These are phyloP conservation scores for Ophiostoma quercus DNA, from an alignment of 2,329 filamentous ascomycete genomes.

Conservation along the genomic window DNA sequence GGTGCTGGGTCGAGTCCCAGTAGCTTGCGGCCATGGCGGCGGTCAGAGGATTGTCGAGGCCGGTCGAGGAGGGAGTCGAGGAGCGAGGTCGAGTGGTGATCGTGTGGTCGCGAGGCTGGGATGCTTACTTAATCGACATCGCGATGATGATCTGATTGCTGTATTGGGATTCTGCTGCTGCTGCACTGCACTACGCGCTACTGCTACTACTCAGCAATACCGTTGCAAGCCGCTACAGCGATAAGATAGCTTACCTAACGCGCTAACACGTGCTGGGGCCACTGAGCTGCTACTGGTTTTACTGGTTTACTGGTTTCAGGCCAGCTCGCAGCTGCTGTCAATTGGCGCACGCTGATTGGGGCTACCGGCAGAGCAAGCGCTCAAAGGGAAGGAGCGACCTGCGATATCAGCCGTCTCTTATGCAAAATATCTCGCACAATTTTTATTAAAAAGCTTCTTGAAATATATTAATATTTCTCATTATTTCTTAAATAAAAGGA, in stretches of 20 bases:
- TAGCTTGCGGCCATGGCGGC: slow-evolving; percentile 81
- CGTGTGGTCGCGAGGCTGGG: slow-evolving; percentile 7
- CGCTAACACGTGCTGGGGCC: slow-evolving; percentile 19
- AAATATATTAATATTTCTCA: too few species aligned
- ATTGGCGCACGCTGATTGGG: slow-evolving; percentile 22
- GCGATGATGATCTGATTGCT: background rate
- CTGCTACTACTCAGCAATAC: background rate
- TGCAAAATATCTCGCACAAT: too few species aligned
- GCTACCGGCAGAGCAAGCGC: background rate
- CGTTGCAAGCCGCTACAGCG: background rate
- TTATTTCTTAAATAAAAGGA: too few species aligned
- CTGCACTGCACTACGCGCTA: too few species aligned
- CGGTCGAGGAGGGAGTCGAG: slow-evolving; percentile 3
- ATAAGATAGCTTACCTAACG: background rate
- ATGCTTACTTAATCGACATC: background rate
- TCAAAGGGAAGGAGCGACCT: background rate
- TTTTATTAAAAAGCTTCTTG: too few species aligned
- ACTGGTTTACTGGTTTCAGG: background rate
- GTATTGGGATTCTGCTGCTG: background rate
- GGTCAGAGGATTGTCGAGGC: too few species aligned
- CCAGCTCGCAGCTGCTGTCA: slow-evolving; percentile 5
- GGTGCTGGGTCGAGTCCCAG: slow-evolving; percentile 90
- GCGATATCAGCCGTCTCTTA: background rate
- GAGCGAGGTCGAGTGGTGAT: background rate
- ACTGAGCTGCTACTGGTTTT: too few species aligned